These are phyloP conservation scores for Aspergillus sp. DNA, from an alignment of 2,329 filamentous ascomycete genomes.

Conservation along the genomic window DNA sequence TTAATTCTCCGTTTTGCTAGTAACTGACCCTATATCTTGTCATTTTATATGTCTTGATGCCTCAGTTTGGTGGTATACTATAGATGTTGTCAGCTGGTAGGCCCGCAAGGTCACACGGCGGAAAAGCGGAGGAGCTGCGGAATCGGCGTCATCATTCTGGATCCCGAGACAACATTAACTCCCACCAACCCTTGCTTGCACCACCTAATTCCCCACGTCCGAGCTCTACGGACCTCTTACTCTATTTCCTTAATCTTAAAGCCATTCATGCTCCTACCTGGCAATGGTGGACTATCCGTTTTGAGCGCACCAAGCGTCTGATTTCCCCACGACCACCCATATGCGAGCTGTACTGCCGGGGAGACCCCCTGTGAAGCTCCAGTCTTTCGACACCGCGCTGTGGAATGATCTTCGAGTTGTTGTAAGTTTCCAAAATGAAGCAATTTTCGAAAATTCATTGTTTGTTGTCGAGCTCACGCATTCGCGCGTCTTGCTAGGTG, in stretches of 20 bases:
- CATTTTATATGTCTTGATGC: neutral
- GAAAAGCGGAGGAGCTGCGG: conserved; percentile 16
- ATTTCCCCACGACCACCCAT: conserved; percentile 42
- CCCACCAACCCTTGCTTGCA: neutral
- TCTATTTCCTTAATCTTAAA: neutral
- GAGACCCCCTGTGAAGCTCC: conserved; percentile 73
- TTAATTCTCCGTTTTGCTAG: neutral
- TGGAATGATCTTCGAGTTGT: conserved; percentile 73
- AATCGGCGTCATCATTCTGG: conserved; percentile 14
- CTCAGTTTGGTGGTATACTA: neutral
- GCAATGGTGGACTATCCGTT: conserved; percentile 35
- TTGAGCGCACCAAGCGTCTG: conserved; percentile 28
- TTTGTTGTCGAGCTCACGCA: conserved; percentile 11
- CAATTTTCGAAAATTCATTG: neutral
- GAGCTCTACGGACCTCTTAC: neutral
- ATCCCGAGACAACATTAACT: neutral
- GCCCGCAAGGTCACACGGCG: conserved; percentile 15
- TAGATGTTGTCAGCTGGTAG: neutral
- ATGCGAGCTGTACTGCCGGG: conserved; percentile 81
- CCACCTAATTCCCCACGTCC: neutral
- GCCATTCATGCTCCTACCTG: conserved; percentile 1
- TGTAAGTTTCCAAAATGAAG: conserved; percentile 49
- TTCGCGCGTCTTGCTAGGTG: conserved; percentile 52
- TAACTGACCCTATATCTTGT: neutral
- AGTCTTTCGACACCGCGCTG: conserved; percentile 71